Conservation (phyloP, 164 flowering plant species). For the Magnolia sinica region DNA sequence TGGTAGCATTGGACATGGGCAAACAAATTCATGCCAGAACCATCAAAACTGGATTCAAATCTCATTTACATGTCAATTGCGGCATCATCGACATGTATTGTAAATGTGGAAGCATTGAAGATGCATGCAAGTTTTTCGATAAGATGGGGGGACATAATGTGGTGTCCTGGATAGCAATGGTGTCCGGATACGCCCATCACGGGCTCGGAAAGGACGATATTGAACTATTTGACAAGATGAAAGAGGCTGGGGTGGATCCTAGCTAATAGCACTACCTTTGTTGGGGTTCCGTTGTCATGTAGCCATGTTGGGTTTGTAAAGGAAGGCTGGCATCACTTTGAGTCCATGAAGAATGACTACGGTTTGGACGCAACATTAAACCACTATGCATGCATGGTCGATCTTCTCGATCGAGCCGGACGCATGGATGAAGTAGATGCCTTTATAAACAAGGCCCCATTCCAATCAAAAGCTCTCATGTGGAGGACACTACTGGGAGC, state of each 20-base stretch:
- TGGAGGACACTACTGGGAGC: conserved; percentile 79
- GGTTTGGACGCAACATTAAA: conserved; percentile 55
- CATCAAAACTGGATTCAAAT: conserved; percentile 55
- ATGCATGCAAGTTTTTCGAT: conserved; percentile 48
- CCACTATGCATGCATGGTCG: conserved; percentile 79
- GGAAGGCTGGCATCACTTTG: conserved; percentile 39
- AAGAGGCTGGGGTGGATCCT: conserved; percentile 37
- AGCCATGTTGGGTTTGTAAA: conserved; percentile 74
- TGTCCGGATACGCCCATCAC: conserved; percentile 70
- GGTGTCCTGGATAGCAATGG: conserved; percentile 75
- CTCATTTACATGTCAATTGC: conserved; percentile 54
- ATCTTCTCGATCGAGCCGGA: conserved; percentile 77
- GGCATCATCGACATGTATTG: conserved; percentile 69
- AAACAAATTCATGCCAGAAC: too few species aligned
- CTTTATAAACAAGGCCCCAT: conserved; percentile 38
- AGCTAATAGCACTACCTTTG: conserved; percentile 71
- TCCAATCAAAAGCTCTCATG: conserved; percentile 32
- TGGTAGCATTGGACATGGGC: conserved; percentile 38
- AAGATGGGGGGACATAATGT: conserved; percentile 51
- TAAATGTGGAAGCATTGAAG: conserved; percentile 57
- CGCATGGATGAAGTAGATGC: conserved; percentile 55
- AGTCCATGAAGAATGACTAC: conserved; percentile 19
- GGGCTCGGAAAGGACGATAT: too few species aligned
- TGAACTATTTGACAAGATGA: conserved; percentile 57
- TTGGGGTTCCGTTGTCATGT: conserved; percentile 80